Conservation (phyloP, 2,329 filamentous ascomycete species). For the Colletotrichum sp. region DNA sequence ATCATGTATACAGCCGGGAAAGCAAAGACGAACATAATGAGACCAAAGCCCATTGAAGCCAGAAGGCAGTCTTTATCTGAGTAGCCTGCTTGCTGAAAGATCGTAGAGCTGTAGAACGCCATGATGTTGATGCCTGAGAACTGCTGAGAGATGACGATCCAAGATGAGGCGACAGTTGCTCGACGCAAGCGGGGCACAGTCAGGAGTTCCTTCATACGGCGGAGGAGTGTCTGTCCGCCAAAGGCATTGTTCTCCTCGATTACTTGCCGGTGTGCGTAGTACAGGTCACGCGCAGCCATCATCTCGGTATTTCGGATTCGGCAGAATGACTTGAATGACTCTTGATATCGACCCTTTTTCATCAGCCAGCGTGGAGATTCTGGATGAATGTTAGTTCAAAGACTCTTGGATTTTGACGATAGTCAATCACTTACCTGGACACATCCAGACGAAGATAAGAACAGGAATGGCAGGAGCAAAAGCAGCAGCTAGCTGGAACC, state of each 20-base stretch:
- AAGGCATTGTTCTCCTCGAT: slow-evolving; percentile 43
- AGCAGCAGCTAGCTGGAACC: slow-evolving; percentile 65
- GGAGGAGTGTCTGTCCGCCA: slow-evolving; percentile 42
- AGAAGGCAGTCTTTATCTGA: slow-evolving; percentile 46
- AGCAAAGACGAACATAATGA: slow-evolving; percentile 64
- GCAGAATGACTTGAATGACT: slow-evolving; percentile 63
- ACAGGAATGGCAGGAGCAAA: slow-evolving; percentile 64
- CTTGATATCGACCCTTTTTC: slow-evolving; percentile 65
- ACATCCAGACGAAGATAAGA: slow-evolving; percentile 60
- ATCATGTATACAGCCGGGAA: slow-evolving; percentile 65
- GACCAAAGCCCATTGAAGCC: slow-evolving; percentile 62
- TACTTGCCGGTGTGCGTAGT: slow-evolving; percentile 46
- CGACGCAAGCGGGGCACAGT: slow-evolving; percentile 49
- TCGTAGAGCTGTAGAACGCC: slow-evolving; percentile 54
- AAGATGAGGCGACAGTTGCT: slow-evolving; percentile 38
- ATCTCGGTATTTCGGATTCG: slow-evolving; percentile 57
- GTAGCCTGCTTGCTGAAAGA: slow-evolving; percentile 52
- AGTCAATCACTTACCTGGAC: slow-evolving; percentile 41
- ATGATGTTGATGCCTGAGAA: slow-evolving; percentile 46
- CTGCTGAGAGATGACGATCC: slow-evolving; percentile 36
- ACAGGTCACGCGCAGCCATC: slow-evolving; percentile 65
- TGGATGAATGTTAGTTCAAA: neutral
- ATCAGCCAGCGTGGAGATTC: slow-evolving; percentile 69
- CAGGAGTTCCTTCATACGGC: slow-evolving; percentile 51
- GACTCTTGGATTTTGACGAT: accelerated